A percentile compares a stretch with the other conserved stretches of the same genome.
These are phyloP conservation scores for Aspergillus steynii DNA, from an alignment of 495 filamentous ascomycete species.

Conservation along the genomic window DNA sequence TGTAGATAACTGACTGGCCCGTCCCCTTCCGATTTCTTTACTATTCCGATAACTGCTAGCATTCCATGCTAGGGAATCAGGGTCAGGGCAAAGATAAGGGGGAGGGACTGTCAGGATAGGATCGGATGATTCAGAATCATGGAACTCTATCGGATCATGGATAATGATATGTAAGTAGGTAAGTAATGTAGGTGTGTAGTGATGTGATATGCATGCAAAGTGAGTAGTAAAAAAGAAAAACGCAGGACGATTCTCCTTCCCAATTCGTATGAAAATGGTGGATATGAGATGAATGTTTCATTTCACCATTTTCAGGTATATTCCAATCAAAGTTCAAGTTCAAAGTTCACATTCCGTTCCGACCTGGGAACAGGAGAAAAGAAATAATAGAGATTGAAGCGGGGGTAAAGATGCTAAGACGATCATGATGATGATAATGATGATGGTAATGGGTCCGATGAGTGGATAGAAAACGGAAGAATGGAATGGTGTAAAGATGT, in stretches of 20 bases:
- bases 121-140: background rate
- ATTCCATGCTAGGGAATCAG: background rate
- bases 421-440: background rate
- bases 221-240: constrained; percentile 7
- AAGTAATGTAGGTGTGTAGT: background rate
- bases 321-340: background rate
- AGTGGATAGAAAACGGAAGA: background rate
- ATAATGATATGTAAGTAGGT: constrained; percentile 1
- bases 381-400: constrained; percentile 12
- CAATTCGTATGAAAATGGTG: background rate
- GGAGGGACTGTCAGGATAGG: background rate
- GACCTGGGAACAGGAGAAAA: constrained; percentile 14
- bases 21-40: background rate
- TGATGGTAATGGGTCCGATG: background rate
- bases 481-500: background rate
- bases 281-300: constrained; percentile 1
- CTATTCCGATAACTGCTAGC: background rate
- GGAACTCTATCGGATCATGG: background rate
- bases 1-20: background rate
- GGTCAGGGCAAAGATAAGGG: background rate
- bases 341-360: constrained; percentile 6
- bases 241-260: background rate
- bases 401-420: constrained; percentile 8
- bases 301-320: background rate
- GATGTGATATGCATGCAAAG: constrained; percentile 2